A percentile compares a stretch with the other conserved stretches of the same genome.
Conservation (phyloP, 179 eudicot species). For the Gypsophila paniculata region DNA sequence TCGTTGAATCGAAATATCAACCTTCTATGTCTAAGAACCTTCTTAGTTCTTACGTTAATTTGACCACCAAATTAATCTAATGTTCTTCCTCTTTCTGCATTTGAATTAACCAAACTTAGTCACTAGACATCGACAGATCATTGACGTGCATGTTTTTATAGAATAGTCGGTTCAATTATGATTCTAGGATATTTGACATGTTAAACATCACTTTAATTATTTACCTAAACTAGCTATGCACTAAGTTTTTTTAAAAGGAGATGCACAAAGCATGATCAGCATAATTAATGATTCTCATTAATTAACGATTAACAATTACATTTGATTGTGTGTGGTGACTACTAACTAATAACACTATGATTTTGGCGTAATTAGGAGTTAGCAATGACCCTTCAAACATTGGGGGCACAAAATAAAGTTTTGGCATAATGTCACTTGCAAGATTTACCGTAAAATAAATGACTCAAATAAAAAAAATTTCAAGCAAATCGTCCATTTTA, state of each 20-base stretch:
- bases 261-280: no score
- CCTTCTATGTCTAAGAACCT: slow-evolving; percentile 5
- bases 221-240: not conserved
- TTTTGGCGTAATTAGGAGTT: no score
- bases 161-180: not conserved
- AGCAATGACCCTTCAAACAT: no score
- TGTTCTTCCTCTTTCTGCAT: not conserved
- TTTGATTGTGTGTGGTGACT: no score
- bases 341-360: no score
- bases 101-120: not conserved
- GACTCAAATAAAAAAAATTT: no score
- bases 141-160: not conserved
- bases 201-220: not conserved
- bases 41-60: not conserved
- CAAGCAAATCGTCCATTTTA: no score
- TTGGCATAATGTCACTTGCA: no score
- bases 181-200: not conserved
- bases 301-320: no score
- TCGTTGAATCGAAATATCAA: not conserved
- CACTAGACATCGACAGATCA: not conserved
- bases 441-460: no score
- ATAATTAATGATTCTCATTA: no score
- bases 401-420: no score
- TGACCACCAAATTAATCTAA: not conserved
- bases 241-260: not conserved